Evolutionary conservation across 352 stramenopile species (phyloP).

Genomic region (Aphanomyces cochlioides): DNA sequence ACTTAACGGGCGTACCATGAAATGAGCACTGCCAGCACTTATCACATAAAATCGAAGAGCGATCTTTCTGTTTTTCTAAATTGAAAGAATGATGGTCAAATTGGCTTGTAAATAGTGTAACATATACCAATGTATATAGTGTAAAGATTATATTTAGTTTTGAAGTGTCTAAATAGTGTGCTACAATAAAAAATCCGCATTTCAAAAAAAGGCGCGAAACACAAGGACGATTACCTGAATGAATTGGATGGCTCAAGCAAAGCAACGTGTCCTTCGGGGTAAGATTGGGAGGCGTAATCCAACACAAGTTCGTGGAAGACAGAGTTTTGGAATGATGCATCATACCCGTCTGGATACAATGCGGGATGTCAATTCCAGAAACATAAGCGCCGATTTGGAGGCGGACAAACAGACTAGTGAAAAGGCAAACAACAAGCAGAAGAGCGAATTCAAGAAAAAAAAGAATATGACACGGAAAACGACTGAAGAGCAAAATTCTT

Average conservation of each 20-base stretch:
- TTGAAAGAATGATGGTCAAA: neutral
- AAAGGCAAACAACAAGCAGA: too few relatives aligned
- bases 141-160: too few relatives aligned
- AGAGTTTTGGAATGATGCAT: neutral
- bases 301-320: neutral
- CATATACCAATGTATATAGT: too few relatives aligned
- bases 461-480: too few relatives aligned
- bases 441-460: too few relatives aligned
- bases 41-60: neutral
- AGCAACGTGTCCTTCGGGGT: constrained; percentile 8
- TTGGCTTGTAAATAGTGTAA: too few relatives aligned
- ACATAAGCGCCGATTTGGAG: neutral
- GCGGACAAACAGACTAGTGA: neutral
- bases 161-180: too few relatives aligned
- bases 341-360: neutral
- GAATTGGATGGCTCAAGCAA: constrained; percentile 14
- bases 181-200: neutral
- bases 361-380: neutral
- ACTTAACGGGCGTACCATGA: too few relatives aligned
- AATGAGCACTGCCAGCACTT: too few relatives aligned
- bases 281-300: constrained; percentile 4
- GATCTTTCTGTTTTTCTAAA: constrained; percentile 17
- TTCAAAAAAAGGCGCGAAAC: constrained; percentile 16
- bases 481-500: neutral
- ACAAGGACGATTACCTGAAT: constrained; percentile 3